Percentiles rank a stretch among this genome's conserved stretches.
These are phyloP conservation scores for Rhizophora mangle DNA, from an alignment of 345 rosid species.

Conservation along the genomic window DNA sequence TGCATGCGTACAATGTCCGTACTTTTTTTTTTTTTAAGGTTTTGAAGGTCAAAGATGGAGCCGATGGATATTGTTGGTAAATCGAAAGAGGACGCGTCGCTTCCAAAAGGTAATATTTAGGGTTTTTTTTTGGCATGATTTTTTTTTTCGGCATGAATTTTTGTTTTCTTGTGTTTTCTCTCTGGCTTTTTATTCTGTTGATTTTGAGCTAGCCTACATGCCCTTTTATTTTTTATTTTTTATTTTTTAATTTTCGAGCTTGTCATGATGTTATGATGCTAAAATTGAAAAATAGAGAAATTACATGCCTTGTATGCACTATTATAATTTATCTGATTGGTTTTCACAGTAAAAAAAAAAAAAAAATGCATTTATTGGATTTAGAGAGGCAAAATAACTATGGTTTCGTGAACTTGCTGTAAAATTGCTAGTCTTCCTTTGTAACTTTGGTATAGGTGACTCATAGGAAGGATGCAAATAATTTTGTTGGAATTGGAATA, in stretches of 20 bases:
- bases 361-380: too few relatives aligned
- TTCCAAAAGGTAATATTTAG: conserved; percentile 65
- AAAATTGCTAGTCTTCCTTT: not conserved
- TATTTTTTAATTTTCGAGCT: not conserved
- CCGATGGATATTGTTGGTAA: conserved; percentile 99
- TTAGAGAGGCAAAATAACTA: too few relatives aligned
- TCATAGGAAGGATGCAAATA: not conserved
- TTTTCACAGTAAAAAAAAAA: too few relatives aligned
- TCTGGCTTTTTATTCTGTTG: not conserved
- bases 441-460: not conserved
- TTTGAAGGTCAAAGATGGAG: conserved; percentile 62
- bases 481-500: not conserved
- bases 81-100: conserved; percentile 99
- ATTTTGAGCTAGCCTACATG: not conserved
- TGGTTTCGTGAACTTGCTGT: too few relatives aligned
- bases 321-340: too few relatives aligned
- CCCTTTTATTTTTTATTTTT: too few relatives aligned
- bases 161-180: not conserved
- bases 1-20: not conserved
- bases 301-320: too few relatives aligned
- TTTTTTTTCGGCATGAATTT: not conserved
- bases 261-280: not conserved
- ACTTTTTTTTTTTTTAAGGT: not conserved
- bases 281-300: not conserved
- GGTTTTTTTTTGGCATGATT: not conserved